phyloP scores from a whole-genome alignment of 305 asterid species.

The Fraxinus paxiana region DNA sequence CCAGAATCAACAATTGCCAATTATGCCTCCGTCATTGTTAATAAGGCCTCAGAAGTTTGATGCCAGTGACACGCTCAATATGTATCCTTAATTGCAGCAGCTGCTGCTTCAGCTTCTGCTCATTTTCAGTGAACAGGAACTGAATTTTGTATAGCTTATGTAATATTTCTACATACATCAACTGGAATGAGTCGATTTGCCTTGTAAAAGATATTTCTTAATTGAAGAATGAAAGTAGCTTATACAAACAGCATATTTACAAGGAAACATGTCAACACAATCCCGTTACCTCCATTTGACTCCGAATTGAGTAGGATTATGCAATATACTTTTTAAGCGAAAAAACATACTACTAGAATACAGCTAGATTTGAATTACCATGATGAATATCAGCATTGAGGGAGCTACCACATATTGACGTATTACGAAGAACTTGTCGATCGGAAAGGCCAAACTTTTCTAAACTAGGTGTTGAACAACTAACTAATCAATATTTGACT shows the following conservation, averaged over 20 bases:
- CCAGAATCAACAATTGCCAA: conserved; percentile 85
- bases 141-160: background rate
- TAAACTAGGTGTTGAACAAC: background rate
- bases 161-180: background rate
- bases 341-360: background rate
- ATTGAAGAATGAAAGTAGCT: background rate
- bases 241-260: background rate
- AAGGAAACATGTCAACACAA: background rate
- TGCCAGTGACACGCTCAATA: background rate
- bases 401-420: background rate
- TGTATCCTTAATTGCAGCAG: background rate
- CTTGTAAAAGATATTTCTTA: background rate
- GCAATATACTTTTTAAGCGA: background rate
- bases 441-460: background rate
- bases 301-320: background rate
- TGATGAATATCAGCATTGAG: background rate
- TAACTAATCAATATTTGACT: background rate
- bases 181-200: background rate
- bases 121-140: background rate
- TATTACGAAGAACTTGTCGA: background rate
- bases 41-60: conserved; percentile 62
- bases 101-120: background rate
- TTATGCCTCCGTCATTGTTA: conserved; percentile 69
- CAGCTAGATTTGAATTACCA: background rate
- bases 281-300: background rate